Conservation (phyloP, 768 basidiomycete genomes). For the Rhodocollybia butyracea region DNA sequence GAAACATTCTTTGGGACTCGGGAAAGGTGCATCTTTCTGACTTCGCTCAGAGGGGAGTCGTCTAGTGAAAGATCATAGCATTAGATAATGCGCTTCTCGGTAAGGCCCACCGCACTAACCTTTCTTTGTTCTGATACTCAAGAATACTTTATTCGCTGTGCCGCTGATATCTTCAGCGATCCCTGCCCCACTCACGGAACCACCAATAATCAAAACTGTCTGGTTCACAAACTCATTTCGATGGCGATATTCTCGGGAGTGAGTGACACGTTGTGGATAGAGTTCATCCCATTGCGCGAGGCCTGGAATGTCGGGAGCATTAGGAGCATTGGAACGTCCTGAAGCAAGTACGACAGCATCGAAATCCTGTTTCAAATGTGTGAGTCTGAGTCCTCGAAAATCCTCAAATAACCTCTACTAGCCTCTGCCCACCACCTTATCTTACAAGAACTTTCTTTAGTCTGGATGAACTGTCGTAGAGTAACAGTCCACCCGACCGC, state of each 20-base stretch:
- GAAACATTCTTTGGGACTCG: slow-evolving; percentile 27
- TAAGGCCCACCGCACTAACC: not conserved
- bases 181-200: slow-evolving; percentile 25
- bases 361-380: slow-evolving; percentile 24
- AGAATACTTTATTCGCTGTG: slow-evolving; percentile 29
- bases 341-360: slow-evolving; percentile 33
- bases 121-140: slow-evolving; percentile 22
- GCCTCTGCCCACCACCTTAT: slow-evolving; percentile 38
- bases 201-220: slow-evolving; percentile 42
- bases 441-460: slow-evolving; percentile 15
- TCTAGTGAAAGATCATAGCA: not conserved
- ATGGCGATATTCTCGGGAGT: slow-evolving; percentile 40
- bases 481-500: slow-evolving; percentile 34
- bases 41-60: not conserved
- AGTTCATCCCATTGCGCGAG: slow-evolving; percentile 28
- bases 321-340: slow-evolving; percentile 32
- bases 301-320: slow-evolving; percentile 30
- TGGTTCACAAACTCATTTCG: slow-evolving; percentile 33
- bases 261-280: slow-evolving; percentile 31
- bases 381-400: not conserved
- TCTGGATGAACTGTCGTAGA: slow-evolving; percentile 26
- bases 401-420: slow-evolving; percentile 5
- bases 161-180: slow-evolving; percentile 23
- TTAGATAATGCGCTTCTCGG: no score
- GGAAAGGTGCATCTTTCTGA: not conserved